A percentile compares a stretch with the other conserved stretches of the same genome.
phyloP scores from a whole-genome alignment of 2,329 filamentous ascomycete species.

The Metarhizium album region DNA sequence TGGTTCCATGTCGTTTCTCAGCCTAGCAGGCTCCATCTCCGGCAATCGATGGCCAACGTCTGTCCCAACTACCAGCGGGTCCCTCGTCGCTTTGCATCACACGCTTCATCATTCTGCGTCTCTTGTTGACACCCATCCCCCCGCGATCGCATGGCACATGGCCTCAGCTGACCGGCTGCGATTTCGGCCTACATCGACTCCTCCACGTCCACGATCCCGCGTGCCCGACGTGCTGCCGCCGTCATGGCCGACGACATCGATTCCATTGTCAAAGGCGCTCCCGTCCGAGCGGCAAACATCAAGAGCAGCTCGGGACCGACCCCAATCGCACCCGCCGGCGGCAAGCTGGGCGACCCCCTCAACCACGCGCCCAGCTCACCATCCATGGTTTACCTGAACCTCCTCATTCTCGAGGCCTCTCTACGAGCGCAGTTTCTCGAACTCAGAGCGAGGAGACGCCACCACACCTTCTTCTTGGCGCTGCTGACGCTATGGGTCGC shows the following conservation, averaged over 20 bases:
- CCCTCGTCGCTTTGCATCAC: background rate
- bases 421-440: slow-evolving; percentile 88
- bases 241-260: slow-evolving; percentile 61
- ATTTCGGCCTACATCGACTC: background rate
- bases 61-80: no score
- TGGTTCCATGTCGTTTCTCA: no score
- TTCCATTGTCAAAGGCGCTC: slow-evolving; percentile 85
- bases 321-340: slow-evolving; percentile 31
- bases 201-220: background rate
- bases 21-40: background rate
- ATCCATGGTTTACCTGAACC: slow-evolving; percentile 95
- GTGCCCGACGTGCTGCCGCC: background rate
- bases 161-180: slow-evolving; percentile 2
- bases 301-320: slow-evolving; percentile 28
- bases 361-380: slow-evolving; percentile 79
- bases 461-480: slow-evolving; percentile 86
- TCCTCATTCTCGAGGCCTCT: slow-evolving; percentile 91
- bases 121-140: background rate
- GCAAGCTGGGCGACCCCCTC: slow-evolving; percentile 56
- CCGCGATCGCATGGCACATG: slow-evolving; percentile 4
- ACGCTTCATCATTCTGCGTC: background rate
- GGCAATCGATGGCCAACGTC: background rate
- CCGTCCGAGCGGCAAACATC: slow-evolving; percentile 48
- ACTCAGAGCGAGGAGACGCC: slow-evolving; percentile 73
- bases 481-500: slow-evolving; percentile 71